Evolutionary conservation across 1,284 basidiomycete species (phyloP), one percentile per base, ranked within the genome.

Genomic region (Sanghuangporus weigelae): DNA sequence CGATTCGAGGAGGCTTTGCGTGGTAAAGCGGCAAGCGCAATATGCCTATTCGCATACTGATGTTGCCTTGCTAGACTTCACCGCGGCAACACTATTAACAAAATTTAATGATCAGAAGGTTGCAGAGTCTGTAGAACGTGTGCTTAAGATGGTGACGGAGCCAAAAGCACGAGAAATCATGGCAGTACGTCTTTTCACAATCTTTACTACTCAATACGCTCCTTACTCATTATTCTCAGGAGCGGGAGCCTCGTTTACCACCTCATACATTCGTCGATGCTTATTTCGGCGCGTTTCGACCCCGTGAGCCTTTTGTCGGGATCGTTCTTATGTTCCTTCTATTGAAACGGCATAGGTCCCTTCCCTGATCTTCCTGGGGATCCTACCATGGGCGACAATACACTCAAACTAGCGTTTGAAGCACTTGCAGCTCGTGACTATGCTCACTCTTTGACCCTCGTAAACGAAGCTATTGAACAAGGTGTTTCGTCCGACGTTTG

Each of bases 241-340:
- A 46, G 19, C 55, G 64, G 11, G 57, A 66, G 39, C 53, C 56
- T 42, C 49, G 85, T 84, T 74, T 78, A 31, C 84, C 84, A 16
- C 82, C 81, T 16, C 75, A 78, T 19, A 85, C 81, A 1, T 86
- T 87, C 72, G 83, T 86, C 71, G 79, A 79, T 44, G 82, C 84
- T 40, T 99, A 99, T 81, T 93, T 99, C 72, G 91, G 95, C 66
- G 96, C 97, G 10, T 99, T 99, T 91, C 88, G 96, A 68, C 79
- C 88, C 66, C 86, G 91, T 90, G 69, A 69, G 89, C 80, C 7
- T 55, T 63, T 31, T 14, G 23, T 38, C 8, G 21, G 21, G 2
- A 23, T 54, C 19, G 16, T 19, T 6, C n/a, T 54, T 11, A 16
- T 35, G 12, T 31, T 36, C 16, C 10, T 12, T 35, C 39, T 14